Base-by-base conservation (phyloP, 768 basidiomycete species). In the Trametes coccinea region DNA sequence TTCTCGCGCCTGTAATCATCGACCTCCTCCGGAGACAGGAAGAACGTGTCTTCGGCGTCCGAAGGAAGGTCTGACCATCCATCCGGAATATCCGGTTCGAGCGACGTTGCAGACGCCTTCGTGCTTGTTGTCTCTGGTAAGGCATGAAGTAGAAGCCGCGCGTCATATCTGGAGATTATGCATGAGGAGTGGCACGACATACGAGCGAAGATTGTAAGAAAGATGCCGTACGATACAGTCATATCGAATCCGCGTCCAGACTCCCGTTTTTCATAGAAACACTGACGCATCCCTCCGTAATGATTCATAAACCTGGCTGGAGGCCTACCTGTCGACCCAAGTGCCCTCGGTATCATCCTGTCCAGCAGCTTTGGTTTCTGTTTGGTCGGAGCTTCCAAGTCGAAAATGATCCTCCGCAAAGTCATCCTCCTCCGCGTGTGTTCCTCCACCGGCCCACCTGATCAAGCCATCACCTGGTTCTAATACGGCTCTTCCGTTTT, bases 1-100 rank as follows among this genome's bases (percentile, higher is more conserved):
- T 93, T 92, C 41, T 86, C 84, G 27, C 84, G 80, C 40, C 78
- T 79, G 62, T 86, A 86, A 61, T 88, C 88, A 13, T 86, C 85
- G 2, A 79, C 74, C 65, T 94, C 93, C 5, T 80, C 78, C 0
- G 82, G 82, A 0, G 84, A 79, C 62, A 95, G 81, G 75, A 90
- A 91, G 74, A 93, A 95, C 0, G 83, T 88, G 66, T 95, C 93
- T 75, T 95, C 93, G 4, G 84, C 71, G 68, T 95, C 93, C 0
- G 93, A 93, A 4, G 92, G 88, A 2, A 95, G 80, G 71, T 93
- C 89, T 0, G 88, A 88, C 92, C 92, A 95, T 7, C 89, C 90
- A 3, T 79, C 74, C 2, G 84, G 82, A 0, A 86, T 84, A 27
- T 71, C 73, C 0, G 80, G 58, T 30, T 44, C 62, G 51, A 59